Conservation (phyloP, 1,284 basidiomycete genomes). For the Uromyces viciae-fabae region DNA sequence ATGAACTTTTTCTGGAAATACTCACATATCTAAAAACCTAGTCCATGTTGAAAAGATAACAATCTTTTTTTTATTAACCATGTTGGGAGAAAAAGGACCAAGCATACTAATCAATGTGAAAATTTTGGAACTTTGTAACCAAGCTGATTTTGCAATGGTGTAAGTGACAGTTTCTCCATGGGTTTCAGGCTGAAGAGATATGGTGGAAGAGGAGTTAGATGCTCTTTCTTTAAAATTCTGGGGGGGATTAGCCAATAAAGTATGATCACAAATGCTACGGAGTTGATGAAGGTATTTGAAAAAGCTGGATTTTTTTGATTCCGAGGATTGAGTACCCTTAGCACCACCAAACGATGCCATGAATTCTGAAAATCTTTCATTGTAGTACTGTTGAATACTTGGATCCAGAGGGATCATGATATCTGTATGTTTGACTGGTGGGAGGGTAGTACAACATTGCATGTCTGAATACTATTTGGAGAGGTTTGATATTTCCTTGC, state of each 20-base stretch:
- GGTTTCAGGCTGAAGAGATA: not conserved
- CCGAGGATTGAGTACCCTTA: not conserved
- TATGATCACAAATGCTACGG: slow-evolving; percentile 1
- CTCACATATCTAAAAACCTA: slow-evolving; percentile 1
- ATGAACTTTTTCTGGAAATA: not conserved
- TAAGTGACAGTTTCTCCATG: not conserved
- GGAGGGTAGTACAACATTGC: slow-evolving; percentile 22
- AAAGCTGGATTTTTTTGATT: not conserved
- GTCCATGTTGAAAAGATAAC: slow-evolving; percentile 14
- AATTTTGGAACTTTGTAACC: not conserved
- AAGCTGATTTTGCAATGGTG: not conserved
- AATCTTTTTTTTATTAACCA: not conserved
- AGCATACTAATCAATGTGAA: not conserved
- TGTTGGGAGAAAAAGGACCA: not conserved
- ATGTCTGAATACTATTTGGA: slow-evolving; percentile 1
- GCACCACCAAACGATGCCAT: no score
- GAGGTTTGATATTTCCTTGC: not conserved
- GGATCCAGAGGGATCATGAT: not conserved
- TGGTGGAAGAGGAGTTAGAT: not conserved
- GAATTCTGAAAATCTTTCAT: not conserved
- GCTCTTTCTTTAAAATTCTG: not conserved
- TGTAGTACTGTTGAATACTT: not conserved
- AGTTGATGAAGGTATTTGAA: not conserved
- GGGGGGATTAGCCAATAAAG: not conserved
- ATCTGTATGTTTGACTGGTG: not conserved